Conservation (phyloP, 345 rosid genomes). For the Cardamine resedifolia region DNA sequence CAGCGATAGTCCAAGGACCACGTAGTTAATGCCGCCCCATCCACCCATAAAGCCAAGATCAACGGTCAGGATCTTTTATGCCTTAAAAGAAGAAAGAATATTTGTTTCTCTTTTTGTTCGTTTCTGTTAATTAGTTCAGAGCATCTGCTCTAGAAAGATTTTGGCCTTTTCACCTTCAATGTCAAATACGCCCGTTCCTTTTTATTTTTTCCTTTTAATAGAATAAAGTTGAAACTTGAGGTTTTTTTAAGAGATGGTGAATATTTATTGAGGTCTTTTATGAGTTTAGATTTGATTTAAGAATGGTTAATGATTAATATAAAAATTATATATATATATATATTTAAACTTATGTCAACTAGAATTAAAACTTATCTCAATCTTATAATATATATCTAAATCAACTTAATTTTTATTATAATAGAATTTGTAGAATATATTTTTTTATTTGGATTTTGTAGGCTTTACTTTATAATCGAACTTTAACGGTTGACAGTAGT, state of each 20-base stretch:
- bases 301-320: neutral
- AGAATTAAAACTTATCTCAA: too few relatives aligned
- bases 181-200: neutral
- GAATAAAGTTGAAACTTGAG: neutral
- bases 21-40: constrained; percentile 38
- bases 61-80: constrained; percentile 27
- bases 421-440: too few relatives aligned
- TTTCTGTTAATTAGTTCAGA: constrained; percentile 25
- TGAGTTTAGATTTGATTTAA: neutral
- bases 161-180: constrained; percentile 23
- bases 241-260: neutral
- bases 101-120: constrained; percentile 25
- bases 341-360: too few relatives aligned
- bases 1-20: constrained; percentile 28
- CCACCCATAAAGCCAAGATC: constrained; percentile 31
- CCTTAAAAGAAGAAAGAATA: constrained; percentile 28
- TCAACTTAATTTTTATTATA: too few relatives aligned
- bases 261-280: neutral
- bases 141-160: neutral
- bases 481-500: too few relatives aligned
- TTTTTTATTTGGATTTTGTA: too few relatives aligned
- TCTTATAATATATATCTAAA: too few relatives aligned
- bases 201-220: constrained; percentile 13
- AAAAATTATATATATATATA: too few relatives aligned
- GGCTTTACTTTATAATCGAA: too few relatives aligned